Evolutionary conservation across 2,329 filamentous ascomycete genomes (phyloP).

Genomic region (Diaporthe velutina): DNA sequence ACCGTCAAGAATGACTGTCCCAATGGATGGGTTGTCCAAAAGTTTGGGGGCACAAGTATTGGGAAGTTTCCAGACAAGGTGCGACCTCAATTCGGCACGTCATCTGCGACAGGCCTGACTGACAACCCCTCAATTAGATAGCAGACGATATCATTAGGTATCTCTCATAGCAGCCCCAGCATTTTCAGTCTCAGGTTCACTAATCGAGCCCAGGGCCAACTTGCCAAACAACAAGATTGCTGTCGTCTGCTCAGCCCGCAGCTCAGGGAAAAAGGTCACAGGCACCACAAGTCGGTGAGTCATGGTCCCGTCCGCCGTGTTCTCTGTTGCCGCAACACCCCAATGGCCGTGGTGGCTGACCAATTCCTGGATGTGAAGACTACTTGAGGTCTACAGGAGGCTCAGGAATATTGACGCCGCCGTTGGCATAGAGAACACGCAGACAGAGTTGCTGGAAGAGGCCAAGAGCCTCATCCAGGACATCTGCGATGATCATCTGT

Average conservation of each 20-base stretch:
- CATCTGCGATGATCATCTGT: constrained; percentile 85
- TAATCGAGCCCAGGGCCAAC: constrained; percentile 61
- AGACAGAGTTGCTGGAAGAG: constrained; percentile 68
- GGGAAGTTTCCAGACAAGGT: constrained; percentile 89
- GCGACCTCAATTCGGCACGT: constrained; percentile 20
- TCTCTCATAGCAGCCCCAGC: constrained; percentile 44
- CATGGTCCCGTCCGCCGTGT: constrained; percentile 41
- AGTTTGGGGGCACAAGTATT: constrained; percentile 95
- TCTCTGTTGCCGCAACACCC: neutral
- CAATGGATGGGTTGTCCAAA: constrained; percentile 87
- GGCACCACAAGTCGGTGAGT: constrained; percentile 95
- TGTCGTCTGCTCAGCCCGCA: constrained; percentile 95
- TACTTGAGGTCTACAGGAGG: constrained; percentile 72
- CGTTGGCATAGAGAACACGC: constrained; percentile 64
- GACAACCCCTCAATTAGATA: constrained; percentile 56
- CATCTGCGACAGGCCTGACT: constrained; percentile 23
- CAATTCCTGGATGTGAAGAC: constrained; percentile 49
- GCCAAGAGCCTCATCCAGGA: constrained; percentile 83
- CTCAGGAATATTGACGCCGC: constrained; percentile 67
- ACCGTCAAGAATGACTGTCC: constrained; percentile 46
- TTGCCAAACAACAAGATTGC: constrained; percentile 81
- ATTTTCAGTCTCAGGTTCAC: constrained; percentile 34
- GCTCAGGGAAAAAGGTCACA: constrained; percentile 92
- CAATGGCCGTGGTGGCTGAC: constrained; percentile 6
- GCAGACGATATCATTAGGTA: constrained; percentile 78